These are phyloP conservation scores for Fraxinus xanthoxyloides DNA, from an alignment of 305 asterid genomes.

Conservation along the genomic window DNA sequence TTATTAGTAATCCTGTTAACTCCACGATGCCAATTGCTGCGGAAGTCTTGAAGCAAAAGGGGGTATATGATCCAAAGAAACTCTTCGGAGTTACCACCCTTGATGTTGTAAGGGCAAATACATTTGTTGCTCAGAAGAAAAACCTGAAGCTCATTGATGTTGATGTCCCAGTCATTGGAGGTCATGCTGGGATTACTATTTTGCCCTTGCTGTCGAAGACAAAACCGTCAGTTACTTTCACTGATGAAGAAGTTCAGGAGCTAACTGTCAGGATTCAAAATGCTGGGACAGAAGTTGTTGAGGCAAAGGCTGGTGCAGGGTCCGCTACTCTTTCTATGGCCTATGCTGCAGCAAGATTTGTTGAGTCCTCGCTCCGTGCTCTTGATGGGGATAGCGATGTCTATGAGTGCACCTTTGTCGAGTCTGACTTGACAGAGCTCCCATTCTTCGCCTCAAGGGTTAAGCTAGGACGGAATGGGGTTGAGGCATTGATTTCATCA, in stretches of 20 bases:
- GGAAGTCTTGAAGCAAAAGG: conserved; percentile 60
- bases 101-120: conserved; percentile 63
- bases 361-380: conserved; percentile 73
- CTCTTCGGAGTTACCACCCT: conserved; percentile 67
- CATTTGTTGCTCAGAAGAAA: conserved; percentile 62
- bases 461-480: conserved; percentile 73
- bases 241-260: conserved; percentile 49
- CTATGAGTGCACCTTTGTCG: conserved; percentile 65
- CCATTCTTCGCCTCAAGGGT: conserved; percentile 86
- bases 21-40: conserved; percentile 71
- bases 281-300: conserved; percentile 76
- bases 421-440: conserved; percentile 67
- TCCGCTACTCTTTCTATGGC: conserved; percentile 86
- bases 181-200: conserved; percentile 67
- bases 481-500: conserved; percentile 62
- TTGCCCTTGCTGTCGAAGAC: conserved; percentile 60
- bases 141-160: conserved; percentile 58
- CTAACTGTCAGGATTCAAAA: conserved; percentile 63
- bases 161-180: conserved; percentile 64
- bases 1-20: conserved; percentile 68
- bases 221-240: conserved; percentile 44
- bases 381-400: conserved; percentile 85
- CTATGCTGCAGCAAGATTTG: conserved; percentile 67
- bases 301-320: conserved; percentile 76
- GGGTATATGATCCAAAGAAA: conserved; percentile 61